Evolutionary conservation across 75 land plant genomes (phyloP).

Genomic region (Chamaecyparis obtusa): DNA sequence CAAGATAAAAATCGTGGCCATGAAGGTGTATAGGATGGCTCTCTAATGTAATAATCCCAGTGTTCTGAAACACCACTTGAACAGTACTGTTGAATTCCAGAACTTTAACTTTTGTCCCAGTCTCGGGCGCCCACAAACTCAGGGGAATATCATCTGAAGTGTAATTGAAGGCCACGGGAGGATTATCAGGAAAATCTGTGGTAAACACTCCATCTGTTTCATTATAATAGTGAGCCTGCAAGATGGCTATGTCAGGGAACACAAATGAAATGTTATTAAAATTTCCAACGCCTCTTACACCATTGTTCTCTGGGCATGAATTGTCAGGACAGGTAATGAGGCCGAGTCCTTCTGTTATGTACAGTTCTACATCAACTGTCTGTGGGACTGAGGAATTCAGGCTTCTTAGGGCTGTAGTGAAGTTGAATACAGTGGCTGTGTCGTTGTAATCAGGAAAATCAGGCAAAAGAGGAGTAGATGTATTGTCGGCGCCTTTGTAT

Average conservation of each 20-base stretch:
- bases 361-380: too few relatives aligned
- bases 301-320: background rate
- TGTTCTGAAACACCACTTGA: conserved; percentile 12
- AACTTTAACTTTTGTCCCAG: background rate
- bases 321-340: background rate
- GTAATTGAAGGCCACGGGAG: background rate
- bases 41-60: background rate
- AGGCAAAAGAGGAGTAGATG: too few relatives aligned
- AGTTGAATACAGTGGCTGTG: too few relatives aligned
- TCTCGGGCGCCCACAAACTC: background rate
- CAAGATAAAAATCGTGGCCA: conserved; percentile 6
- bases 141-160: background rate
- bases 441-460: too few relatives aligned
- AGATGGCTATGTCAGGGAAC: background rate
- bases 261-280: background rate
- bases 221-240: background rate
- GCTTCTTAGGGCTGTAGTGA: too few relatives aligned
- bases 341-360: too few relatives aligned
- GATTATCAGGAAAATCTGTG: background rate
- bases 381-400: background rate
- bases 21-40: conserved; percentile 15
- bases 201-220: background rate
- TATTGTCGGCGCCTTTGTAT: too few relatives aligned
- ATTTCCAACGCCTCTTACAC: background rate
- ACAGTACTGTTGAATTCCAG: background rate